phyloP scores from a whole-genome alignment of 2,329 filamentous ascomycete species.

The Fusarium sp. region DNA sequence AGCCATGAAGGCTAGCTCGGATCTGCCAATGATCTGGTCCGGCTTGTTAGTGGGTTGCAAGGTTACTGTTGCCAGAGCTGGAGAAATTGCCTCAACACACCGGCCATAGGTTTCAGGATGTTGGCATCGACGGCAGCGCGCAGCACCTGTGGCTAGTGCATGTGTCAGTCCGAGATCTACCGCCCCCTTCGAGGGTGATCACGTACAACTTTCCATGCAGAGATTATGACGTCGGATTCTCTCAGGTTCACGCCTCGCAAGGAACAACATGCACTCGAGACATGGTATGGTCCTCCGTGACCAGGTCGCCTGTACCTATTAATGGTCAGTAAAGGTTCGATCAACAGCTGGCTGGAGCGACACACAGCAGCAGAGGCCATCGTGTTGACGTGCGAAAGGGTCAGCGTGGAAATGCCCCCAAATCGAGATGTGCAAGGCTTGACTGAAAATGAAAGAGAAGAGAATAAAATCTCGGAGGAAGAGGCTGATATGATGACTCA shows the following conservation, averaged over 20 bases:
- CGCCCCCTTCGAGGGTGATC: rapidly evolving
- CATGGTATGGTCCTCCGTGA: background rate
- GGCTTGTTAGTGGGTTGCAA: no score
- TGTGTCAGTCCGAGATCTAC: background rate
- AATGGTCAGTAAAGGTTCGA: background rate
- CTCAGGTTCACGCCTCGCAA: background rate
- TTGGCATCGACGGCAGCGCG: background rate
- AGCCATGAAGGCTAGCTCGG: background rate
- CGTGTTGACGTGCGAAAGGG: background rate
- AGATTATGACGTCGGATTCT: background rate
- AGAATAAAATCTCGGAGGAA: background rate
- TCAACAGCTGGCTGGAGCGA: rapidly evolving
- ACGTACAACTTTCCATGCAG: background rate
- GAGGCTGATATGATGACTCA: background rate
- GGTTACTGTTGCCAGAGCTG: no score
- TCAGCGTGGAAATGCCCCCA: background rate
- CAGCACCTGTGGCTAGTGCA: background rate
- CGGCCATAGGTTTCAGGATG: background rate
- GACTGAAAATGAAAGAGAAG: background rate
- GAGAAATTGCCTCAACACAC: background rate
- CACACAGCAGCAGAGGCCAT: background rate
- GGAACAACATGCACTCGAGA: background rate
- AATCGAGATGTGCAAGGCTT: background rate
- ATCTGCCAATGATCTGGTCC: background rate
- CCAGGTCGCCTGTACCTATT: background rate